Percentiles rank a stretch among this genome's conserved stretches.
Conservation (phyloP, 345 rosid species). For the Aquilaria sinensis region DNA sequence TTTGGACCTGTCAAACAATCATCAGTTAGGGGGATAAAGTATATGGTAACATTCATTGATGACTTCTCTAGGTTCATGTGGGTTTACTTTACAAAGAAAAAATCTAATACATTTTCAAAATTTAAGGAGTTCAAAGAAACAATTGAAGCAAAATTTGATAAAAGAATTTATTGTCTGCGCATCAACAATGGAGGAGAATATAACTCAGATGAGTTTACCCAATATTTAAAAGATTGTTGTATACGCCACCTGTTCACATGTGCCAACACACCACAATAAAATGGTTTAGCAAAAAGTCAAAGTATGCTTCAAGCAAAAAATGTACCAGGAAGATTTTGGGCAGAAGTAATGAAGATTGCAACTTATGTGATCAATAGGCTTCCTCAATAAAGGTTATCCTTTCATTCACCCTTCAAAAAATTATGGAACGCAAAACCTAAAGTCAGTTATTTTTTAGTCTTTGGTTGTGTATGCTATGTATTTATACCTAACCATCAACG, state of each 20-base stretch:
- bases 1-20: constrained; percentile 5
- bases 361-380: background rate
- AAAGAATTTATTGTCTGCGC: background rate
- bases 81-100: constrained; percentile 6
- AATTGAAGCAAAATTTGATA: background rate
- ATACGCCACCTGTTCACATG: constrained; percentile 7
- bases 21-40: background rate
- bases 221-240: background rate
- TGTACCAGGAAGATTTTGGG: constrained; percentile 6
- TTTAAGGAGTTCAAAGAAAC: constrained; percentile 5
- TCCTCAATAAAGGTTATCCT: constrained; percentile 1
- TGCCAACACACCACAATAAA: constrained; percentile 4
- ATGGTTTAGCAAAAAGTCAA: background rate
- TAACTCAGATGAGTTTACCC: background rate
- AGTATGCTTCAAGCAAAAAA: constrained; percentile 15
- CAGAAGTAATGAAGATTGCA: constrained; percentile 6
- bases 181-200: constrained; percentile 4
- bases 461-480: constrained; percentile 3
- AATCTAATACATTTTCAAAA: background rate
- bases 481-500: background rate
- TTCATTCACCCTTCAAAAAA: constrained; percentile 8
- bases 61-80: constrained; percentile 8
- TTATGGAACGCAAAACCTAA: background rate
- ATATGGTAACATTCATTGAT: constrained; percentile 15
- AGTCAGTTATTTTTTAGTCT: constrained; percentile 4